These are phyloP conservation scores for Fusarium luffae DNA, from an alignment of 2,329 filamentous ascomycete genomes.

Conservation along the genomic window DNA sequence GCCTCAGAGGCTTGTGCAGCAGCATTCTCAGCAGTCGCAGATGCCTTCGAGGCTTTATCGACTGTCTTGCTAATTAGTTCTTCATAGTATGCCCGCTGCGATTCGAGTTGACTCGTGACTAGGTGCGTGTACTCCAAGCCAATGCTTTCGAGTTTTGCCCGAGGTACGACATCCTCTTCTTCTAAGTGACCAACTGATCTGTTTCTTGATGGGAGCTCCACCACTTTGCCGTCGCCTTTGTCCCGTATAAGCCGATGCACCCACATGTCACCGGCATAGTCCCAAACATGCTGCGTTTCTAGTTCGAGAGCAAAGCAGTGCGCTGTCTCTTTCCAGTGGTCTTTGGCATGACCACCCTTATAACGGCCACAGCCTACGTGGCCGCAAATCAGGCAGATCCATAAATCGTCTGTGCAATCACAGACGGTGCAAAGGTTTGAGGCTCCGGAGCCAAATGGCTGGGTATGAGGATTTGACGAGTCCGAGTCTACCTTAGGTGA, in stretches of 20 bases:
- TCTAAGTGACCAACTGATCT: constrained; percentile 49
- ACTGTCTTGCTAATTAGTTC: constrained; percentile 89
- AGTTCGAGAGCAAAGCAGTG: constrained; percentile 96
- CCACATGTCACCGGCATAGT: constrained; percentile 95
- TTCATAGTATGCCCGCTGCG: constrained; percentile 92
- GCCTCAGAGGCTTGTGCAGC: constrained; percentile 61
- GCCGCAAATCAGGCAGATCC: constrained; percentile 95
- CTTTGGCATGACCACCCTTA: constrained; percentile 91
- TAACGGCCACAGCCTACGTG: constrained; percentile 94
- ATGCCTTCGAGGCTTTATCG: constrained; percentile 85
- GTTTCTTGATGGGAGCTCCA: constrained; percentile 79
- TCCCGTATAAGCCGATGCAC: constrained; percentile 95
- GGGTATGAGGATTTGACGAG: constrained; percentile 60
- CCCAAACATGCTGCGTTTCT: constrained; percentile 95
- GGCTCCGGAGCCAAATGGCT: constrained; percentile 67
- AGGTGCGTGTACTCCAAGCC: constrained; percentile 95
- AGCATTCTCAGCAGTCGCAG: constrained; percentile 73
- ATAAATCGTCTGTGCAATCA: constrained; percentile 83
- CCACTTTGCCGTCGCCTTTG: constrained; percentile 90
- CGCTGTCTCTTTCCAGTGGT: constrained; percentile 88
- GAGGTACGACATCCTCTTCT: constrained; percentile 75
- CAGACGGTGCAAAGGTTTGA: constrained; percentile 85
- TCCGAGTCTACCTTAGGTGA: constrained; percentile 53
- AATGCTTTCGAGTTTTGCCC: constrained; percentile 78
- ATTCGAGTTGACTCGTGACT: constrained; percentile 91